A percentile compares a stretch with the other conserved stretches of the same genome.
Conservation (phyloP, 2,329 filamentous ascomycete genomes). For the Acarospora socialis region DNA sequence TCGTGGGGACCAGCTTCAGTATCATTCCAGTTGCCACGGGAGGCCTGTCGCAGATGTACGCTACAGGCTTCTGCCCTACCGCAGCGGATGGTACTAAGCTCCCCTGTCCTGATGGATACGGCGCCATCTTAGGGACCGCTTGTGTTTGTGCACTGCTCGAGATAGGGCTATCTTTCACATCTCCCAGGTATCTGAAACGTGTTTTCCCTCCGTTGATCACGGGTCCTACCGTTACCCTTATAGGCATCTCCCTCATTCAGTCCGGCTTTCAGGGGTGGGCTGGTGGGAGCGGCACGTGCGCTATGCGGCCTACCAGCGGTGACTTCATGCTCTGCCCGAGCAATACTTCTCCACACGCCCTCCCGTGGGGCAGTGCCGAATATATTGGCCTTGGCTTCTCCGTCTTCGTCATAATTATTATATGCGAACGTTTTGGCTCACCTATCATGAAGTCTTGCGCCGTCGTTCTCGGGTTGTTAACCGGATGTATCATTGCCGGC, state of each 20-base stretch:
- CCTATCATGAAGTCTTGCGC: constrained; percentile 57
- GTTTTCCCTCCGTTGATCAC: constrained; percentile 57
- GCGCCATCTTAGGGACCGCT: constrained; percentile 46
- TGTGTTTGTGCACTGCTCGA: constrained; percentile 39
- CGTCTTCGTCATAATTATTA: constrained; percentile 52
- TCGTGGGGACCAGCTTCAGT: constrained; percentile 54
- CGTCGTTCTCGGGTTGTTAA: constrained; percentile 48
- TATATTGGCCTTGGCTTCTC: constrained; percentile 54
- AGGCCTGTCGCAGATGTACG: constrained; percentile 49
- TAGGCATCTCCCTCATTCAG: constrained; percentile 49
- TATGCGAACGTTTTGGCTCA: constrained; percentile 54
- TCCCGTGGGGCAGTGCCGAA: constrained; percentile 49
- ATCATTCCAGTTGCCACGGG: constrained; percentile 51
- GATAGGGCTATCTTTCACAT: constrained; percentile 50
- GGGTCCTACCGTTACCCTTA: constrained; percentile 51
- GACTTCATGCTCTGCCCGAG: constrained; percentile 43
- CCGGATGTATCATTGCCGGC: constrained; percentile 53
- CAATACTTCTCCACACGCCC: constrained; percentile 43
- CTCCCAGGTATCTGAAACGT: constrained; percentile 42
- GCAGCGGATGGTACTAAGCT: constrained; percentile 42
- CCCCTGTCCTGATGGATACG: constrained; percentile 52
- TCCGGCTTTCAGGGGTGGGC: constrained; percentile 55
- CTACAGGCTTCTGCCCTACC: constrained; percentile 46
- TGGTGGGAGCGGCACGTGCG: constrained; percentile 43
- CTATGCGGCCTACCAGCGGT: constrained; percentile 26